phyloP scores from a whole-genome alignment of 495 filamentous ascomycete species.

The Daldinia grandis region DNA sequence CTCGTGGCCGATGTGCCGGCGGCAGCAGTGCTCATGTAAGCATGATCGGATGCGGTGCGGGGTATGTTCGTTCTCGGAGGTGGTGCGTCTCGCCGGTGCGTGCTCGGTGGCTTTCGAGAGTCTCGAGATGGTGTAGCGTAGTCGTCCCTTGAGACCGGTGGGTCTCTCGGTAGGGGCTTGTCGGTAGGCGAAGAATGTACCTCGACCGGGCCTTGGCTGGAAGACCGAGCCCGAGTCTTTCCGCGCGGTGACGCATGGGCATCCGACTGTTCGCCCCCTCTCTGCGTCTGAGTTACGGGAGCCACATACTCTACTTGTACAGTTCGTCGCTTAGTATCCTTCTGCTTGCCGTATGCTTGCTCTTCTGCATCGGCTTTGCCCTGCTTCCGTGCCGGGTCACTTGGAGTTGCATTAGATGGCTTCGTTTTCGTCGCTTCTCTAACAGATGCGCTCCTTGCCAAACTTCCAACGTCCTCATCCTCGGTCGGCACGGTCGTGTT shows the following conservation, averaged over 20 bases:
- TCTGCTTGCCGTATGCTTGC: conserved; percentile 64
- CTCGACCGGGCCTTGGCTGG: conserved; percentile 59
- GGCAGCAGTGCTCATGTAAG: conserved; percentile 54
- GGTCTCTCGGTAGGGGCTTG: conserved; percentile 63
- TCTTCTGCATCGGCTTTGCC: conserved; percentile 77
- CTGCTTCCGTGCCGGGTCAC: conserved; percentile 76
- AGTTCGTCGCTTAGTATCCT: conserved; percentile 90
- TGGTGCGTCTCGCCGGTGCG: conserved; percentile 57
- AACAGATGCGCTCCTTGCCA: conserved; percentile 89
- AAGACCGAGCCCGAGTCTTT: conserved; percentile 61
- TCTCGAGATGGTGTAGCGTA: conserved; percentile 54
- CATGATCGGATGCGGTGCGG: conserved; percentile 58
- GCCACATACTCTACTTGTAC: conserved; percentile 99
- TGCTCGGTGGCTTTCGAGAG: conserved; percentile 56
- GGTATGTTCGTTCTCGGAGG: conserved; percentile 61
- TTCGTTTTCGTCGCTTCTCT: conserved; percentile 82
- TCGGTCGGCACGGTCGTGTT: conserved; percentile 77
- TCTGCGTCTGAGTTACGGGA: conserved; percentile 80
- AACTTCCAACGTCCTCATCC: conserved; percentile 69
- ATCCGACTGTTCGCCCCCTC: conserved; percentile 55
- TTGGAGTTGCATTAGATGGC: conserved; percentile 62
- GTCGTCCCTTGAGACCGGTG: conserved; percentile 53
- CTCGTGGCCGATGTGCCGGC: conserved; percentile 61
- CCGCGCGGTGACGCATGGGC: conserved; percentile 42
- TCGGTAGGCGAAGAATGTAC: conserved; percentile 53